Conservation (phyloP, 2,329 filamentous ascomycete species). For the Penicillium occitanis region DNA sequence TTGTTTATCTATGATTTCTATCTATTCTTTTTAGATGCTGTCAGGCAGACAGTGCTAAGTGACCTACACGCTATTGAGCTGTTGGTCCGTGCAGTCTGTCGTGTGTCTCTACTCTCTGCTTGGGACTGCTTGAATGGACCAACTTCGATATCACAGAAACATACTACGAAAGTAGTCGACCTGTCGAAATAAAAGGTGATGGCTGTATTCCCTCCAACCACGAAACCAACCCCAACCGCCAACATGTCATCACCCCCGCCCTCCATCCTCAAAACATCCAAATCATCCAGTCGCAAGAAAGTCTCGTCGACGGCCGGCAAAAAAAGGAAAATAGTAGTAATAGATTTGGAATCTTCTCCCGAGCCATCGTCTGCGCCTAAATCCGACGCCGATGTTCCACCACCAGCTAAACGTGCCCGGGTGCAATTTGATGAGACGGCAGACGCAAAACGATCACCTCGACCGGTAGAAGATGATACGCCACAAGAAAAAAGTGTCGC, state of each 20-base stretch:
- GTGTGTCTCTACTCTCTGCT: conserved; percentile 3
- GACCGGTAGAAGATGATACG: conserved; percentile 40
- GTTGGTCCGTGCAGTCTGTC: conserved; percentile 12
- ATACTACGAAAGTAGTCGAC: neutral
- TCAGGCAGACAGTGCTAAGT: neutral
- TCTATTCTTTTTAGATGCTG: neutral
- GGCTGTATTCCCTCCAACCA: conserved; percentile 36
- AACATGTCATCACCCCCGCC: conserved; percentile 37
- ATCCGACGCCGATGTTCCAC: conserved; percentile 31
- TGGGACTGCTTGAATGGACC: neutral
- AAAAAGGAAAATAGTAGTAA: conserved; percentile 41
- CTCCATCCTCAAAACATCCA: conserved; percentile 36
- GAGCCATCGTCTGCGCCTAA: conserved; percentile 34
- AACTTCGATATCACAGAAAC: neutral
- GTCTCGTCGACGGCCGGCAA: conserved; percentile 27
- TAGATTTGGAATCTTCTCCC: conserved; percentile 37
- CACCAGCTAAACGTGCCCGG: conserved; percentile 43
- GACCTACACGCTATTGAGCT: neutral
- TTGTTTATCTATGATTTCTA: neutral
- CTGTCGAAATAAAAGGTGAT: conserved; percentile 27
- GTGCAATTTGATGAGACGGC: conserved; percentile 46
- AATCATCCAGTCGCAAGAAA: conserved; percentile 25
- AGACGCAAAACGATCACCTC: conserved; percentile 27
- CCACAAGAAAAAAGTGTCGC: conserved; percentile 55
- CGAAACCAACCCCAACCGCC: conserved; percentile 30